Conservation (phyloP, 2,329 filamentous ascomycete species). For the Cercospora sesami region DNA sequence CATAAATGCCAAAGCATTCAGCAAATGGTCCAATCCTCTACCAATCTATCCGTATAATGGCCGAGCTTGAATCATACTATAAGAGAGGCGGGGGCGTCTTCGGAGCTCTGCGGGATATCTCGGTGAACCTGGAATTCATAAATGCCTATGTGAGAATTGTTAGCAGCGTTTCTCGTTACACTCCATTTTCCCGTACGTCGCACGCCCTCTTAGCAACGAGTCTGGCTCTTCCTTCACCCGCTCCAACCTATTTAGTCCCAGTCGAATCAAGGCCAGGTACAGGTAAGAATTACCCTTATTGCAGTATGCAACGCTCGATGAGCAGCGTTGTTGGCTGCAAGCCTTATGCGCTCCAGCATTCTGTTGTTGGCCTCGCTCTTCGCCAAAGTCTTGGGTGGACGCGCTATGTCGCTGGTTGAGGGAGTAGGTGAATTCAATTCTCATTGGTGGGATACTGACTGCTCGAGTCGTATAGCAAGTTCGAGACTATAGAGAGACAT, state of each 20-base stretch:
- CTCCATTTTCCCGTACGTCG: neutral
- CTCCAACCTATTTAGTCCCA: neutral
- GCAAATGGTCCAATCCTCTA: constrained; percentile 50
- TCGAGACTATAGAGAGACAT: too few species aligned
- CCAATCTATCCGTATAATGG: constrained; percentile 40
- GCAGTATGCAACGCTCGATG: neutral
- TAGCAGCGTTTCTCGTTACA: neutral
- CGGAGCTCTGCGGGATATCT: constrained; percentile 2
- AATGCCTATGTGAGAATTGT: neutral
- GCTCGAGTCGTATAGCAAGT: too few species aligned
- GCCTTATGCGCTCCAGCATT: neutral
- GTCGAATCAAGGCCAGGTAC: neutral
- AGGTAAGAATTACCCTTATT: neutral
- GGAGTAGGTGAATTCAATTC: too few species aligned
- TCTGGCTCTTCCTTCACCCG: neutral
- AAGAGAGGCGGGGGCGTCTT: neutral
- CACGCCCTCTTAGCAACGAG: neutral
- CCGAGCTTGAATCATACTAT: constrained; percentile 43
- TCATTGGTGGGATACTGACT: too few species aligned
- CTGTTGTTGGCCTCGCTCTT: neutral
- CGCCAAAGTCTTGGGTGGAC: neutral
- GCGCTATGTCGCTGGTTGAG: too few species aligned
- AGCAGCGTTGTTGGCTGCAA: neutral
- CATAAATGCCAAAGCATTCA: neutral
- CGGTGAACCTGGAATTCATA: neutral